phyloP scores from a whole-genome alignment of 2,329 filamentous ascomycete species.

The Fusarium sp. region DNA sequence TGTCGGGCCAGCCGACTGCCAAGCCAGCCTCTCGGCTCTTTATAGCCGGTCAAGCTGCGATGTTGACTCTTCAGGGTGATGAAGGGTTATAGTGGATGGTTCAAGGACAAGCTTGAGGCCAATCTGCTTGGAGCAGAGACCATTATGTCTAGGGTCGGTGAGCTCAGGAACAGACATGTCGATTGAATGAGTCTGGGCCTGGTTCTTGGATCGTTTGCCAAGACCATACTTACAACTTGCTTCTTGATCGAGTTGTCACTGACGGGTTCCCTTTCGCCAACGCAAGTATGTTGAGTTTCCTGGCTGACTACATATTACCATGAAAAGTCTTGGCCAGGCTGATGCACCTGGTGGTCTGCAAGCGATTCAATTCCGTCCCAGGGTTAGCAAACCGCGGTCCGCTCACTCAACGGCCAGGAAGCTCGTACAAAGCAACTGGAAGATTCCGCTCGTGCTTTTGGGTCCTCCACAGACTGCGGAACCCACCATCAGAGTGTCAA shows the following conservation, averaged over 20 bases:
- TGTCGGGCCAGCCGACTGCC: conserved; percentile 50
- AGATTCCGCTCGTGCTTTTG: conserved; percentile 14
- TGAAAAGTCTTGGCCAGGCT: conserved; percentile 25
- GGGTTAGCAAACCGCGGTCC: too few species aligned
- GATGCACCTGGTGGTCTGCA: too few species aligned
- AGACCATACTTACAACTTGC: conserved; percentile 24
- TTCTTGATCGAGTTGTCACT: conserved; percentile 36
- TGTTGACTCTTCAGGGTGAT: conserved; percentile 42
- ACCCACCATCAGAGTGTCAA: conserved; percentile 34
- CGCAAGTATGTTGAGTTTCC: conserved; percentile 19
- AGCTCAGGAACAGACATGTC: conserved; percentile 25
- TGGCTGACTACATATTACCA: conserved; percentile 21
- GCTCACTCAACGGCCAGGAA: not conserved
- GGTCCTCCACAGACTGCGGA: conserved; percentile 24
- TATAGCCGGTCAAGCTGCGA: conserved; percentile 49
- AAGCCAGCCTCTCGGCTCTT: conserved; percentile 52
- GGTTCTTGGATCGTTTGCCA: conserved; percentile 31
- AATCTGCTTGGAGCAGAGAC: conserved; percentile 41
- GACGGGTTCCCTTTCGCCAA: conserved; percentile 36
- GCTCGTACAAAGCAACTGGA: conserved; percentile 1
- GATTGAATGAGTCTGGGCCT: conserved; percentile 32
- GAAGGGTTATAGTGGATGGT: conserved; percentile 26
- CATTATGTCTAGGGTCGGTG: conserved; percentile 34
- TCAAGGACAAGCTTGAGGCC: conserved; percentile 31
- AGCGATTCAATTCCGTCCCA: too few species aligned